phyloP scores from a whole-genome alignment of 2,329 filamentous ascomycete genomes.

The Didymella pinodella region DNA sequence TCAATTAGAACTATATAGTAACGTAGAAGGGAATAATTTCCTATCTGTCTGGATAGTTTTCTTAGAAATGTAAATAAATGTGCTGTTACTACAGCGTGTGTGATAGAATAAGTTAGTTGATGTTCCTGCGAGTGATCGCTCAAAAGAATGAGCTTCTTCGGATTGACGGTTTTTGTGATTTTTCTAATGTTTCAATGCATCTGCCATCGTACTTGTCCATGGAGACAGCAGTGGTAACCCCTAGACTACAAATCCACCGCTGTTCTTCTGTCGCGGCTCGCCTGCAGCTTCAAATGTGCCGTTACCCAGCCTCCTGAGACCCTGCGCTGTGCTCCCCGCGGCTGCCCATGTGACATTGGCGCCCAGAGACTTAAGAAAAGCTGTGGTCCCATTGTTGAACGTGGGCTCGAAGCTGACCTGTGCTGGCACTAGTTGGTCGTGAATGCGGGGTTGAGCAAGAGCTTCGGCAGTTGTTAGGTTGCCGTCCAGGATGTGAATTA shows the following conservation, averaged over 20 bases:
- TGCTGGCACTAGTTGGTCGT: constrained; percentile 84
- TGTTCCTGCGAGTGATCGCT: too few relatives aligned
- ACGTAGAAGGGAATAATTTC: too few relatives aligned
- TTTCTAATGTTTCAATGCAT: background rate
- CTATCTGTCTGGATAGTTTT: too few relatives aligned
- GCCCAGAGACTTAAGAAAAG: constrained; percentile 68
- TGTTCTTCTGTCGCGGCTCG: constrained; percentile 77
- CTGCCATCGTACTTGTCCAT: background rate
- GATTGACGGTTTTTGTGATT: background rate
- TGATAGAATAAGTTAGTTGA: too few relatives aligned
- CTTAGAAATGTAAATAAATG: too few relatives aligned
- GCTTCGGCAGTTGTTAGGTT: constrained; percentile 67
- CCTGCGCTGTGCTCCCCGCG: constrained; percentile 75
- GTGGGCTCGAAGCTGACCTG: constrained; percentile 70
- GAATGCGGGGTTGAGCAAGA: constrained; percentile 72
- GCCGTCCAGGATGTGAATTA: constrained; percentile 76
- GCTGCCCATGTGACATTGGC: constrained; percentile 77
- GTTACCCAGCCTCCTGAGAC: constrained; percentile 66
- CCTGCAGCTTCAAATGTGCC: constrained; percentile 79
- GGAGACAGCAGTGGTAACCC: background rate
- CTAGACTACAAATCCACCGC: constrained; percentile 68
- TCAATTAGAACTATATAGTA: too few relatives aligned
- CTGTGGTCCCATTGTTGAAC: constrained; percentile 71
- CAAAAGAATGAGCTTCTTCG: too few relatives aligned
- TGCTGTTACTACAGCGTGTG: too few relatives aligned